These are phyloP conservation scores for Irpex lacteus DNA, from an alignment of 1,284 basidiomycete species.

Conservation along the genomic window DNA sequence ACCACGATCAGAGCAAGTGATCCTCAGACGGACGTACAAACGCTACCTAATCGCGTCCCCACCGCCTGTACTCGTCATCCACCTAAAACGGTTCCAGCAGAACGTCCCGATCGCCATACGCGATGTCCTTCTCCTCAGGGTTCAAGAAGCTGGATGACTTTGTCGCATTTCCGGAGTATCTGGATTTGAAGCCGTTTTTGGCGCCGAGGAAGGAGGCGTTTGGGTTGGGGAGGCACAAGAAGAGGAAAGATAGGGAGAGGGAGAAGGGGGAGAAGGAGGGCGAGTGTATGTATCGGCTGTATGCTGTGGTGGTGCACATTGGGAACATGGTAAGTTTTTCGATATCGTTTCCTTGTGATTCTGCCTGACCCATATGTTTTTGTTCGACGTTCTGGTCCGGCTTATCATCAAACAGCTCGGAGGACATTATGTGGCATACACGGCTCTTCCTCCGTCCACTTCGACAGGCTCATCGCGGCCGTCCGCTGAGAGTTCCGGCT, in stretches of 20 bases:
- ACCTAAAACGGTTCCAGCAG: constrained; percentile 93
- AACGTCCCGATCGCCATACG: constrained; percentile 41
- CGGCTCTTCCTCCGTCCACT: constrained; percentile 44
- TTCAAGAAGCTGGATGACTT: constrained; percentile 89
- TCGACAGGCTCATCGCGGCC: constrained; percentile 13
- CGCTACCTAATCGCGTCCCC: constrained; percentile 87
- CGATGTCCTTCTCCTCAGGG: constrained; percentile 54
- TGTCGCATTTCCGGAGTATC: constrained; percentile 82
- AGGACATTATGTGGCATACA: constrained; percentile 84
- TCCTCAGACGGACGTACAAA: constrained; percentile 86
- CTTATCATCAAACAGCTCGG: constrained; percentile 48
- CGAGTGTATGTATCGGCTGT: constrained; percentile 69
- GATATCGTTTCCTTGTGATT: constrained; percentile 6
- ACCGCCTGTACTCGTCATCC: constrained; percentile 88
- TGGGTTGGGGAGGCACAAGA: constrained; percentile 41
- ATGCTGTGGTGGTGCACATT: constrained; percentile 89
- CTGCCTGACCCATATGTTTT: constrained; percentile 2
- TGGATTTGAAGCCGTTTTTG: constrained; percentile 85
- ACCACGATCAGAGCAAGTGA: constrained; percentile 55
- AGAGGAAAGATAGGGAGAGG: constrained; percentile 29
- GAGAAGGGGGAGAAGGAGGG: constrained; percentile 36
- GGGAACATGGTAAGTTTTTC: constrained; percentile 72
- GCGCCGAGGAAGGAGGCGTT: constrained; percentile 79
- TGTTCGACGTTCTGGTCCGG: constrained; percentile 8
- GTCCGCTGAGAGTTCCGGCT: constrained; percentile 1